Percentiles rank a stretch among this genome's conserved stretches.
Conservation (phyloP, 2,329 filamentous ascomycete genomes). For the Sarocladium oryzae region DNA sequence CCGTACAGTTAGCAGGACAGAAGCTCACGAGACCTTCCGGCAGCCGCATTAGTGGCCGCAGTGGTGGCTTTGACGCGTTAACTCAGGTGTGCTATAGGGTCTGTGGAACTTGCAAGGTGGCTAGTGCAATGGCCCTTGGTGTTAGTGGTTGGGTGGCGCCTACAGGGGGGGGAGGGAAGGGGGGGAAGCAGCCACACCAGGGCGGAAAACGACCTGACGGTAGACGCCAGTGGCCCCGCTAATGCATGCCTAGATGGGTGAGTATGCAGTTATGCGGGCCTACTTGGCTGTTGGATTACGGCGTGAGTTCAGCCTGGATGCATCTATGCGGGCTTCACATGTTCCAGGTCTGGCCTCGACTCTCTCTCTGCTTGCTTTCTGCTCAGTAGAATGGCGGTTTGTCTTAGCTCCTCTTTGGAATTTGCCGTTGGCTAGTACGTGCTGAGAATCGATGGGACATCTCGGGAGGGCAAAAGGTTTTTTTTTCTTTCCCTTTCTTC, state of each 20-base stretch:
- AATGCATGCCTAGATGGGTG: not conserved
- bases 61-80: conserved; percentile 3
- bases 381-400: too few relatives aligned
- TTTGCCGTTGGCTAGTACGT: too few relatives aligned
- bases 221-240: conserved; percentile 2
- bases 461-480: too few relatives aligned
- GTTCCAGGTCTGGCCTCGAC: not conserved
- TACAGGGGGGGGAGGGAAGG: not conserved
- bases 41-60: conserved; percentile 5
- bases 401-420: too few relatives aligned
- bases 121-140: not conserved
- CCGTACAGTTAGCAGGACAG: not conserved
- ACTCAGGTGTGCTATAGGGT: conserved; percentile 6
- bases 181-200: not conserved
- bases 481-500: too few relatives aligned
- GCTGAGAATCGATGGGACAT: too few relatives aligned
- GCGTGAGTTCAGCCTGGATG: not conserved
- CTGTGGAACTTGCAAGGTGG: not conserved
- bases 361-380: too few relatives aligned
- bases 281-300: not conserved
- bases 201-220: not conserved
- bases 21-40: conserved; percentile 5
- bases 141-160: not conserved
- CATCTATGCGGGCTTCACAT: conserved; percentile 4
- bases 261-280: not conserved